Evolutionary conservation across 2,329 filamentous ascomycete species (phyloP).

Genomic region (Penicillium expansum): DNA sequence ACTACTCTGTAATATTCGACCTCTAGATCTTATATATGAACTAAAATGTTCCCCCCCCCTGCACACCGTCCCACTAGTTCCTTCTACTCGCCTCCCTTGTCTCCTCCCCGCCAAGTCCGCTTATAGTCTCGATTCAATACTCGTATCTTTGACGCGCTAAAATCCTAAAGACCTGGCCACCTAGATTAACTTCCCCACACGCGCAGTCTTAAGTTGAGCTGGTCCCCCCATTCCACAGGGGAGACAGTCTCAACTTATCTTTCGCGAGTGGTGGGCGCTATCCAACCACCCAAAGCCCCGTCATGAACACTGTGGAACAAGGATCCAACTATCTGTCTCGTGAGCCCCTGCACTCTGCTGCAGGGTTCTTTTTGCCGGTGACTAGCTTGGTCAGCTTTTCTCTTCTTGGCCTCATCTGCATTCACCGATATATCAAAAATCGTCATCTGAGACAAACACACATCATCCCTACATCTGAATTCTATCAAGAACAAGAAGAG

Average conservation of each 20-base stretch:
- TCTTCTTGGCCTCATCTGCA: not conserved
- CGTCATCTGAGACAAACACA: not conserved
- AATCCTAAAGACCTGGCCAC: not conserved
- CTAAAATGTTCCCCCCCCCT: not conserved
- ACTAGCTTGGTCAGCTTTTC: not conserved
- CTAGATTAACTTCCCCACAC: constrained; percentile 1
- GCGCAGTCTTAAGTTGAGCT: constrained; percentile 4
- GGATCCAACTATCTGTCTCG: not conserved
- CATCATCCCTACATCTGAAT: not conserved
- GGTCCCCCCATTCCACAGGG: not conserved
- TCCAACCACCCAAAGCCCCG: not conserved
- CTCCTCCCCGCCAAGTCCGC: not conserved
- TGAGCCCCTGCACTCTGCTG: not conserved
- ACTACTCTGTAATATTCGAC: not conserved
- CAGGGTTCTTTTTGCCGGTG: not conserved
- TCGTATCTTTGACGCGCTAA: not conserved
- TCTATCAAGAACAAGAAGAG: not conserved
- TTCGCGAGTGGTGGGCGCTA: constrained; percentile 3
- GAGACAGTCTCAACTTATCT: constrained; percentile 2
- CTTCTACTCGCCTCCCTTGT: not conserved
- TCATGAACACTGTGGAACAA: not conserved
- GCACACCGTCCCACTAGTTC: not conserved
- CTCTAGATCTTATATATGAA: not conserved
- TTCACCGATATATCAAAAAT: not conserved
- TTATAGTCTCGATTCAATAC: not conserved